These are phyloP conservation scores for Alloteropsis angusta DNA, from an alignment of 202 grass and related monocot genomes.

Conservation along the genomic window DNA sequence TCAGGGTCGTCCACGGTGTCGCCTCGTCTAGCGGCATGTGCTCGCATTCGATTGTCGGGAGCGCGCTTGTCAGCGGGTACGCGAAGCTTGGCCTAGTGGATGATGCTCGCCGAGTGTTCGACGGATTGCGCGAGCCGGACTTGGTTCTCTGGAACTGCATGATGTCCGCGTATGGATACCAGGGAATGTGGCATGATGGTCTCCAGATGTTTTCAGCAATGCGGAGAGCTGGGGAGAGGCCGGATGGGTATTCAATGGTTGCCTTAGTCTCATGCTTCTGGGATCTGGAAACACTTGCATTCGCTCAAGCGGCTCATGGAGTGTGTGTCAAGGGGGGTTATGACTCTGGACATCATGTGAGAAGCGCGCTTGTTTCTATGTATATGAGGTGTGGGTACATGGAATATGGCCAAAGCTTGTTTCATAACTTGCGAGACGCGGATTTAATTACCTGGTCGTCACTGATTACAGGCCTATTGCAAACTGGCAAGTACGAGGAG, in stretches of 20 bases:
- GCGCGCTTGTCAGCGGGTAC: slow-evolving; percentile 30
- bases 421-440: slow-evolving; percentile 14
- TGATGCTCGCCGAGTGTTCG: slow-evolving; percentile 32
- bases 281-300: slow-evolving; percentile 10
- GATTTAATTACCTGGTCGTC: slow-evolving; percentile 72
- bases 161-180: slow-evolving; percentile 48
- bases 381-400: slow-evolving; percentile 43
- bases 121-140: slow-evolving; percentile 33
- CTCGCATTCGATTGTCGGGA: slow-evolving; percentile 13
- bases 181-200: slow-evolving; percentile 39
- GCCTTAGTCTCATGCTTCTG: slow-evolving; percentile 46
- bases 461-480: slow-evolving; percentile 53
- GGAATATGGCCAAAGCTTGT: slow-evolving; percentile 27
- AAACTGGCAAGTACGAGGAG: slow-evolving; percentile 25
- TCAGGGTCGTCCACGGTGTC: slow-evolving; percentile 20
- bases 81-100: slow-evolving; percentile 35
- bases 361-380: slow-evolving; percentile 56
- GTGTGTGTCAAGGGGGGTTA: slow-evolving; percentile 43
- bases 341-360: slow-evolving; percentile 45
- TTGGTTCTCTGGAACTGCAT: slow-evolving; percentile 59
- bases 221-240: slow-evolving; percentile 23
- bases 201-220: slow-evolving; percentile 39
- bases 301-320: slow-evolving; percentile 39
- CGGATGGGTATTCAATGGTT: slow-evolving; percentile 59
- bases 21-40: slow-evolving; percentile 6